Evolutionary conservation across 345 rosid species (phyloP), one percentile per base, ranked within the genome.

Genomic region (Citrus unshiu): DNA sequence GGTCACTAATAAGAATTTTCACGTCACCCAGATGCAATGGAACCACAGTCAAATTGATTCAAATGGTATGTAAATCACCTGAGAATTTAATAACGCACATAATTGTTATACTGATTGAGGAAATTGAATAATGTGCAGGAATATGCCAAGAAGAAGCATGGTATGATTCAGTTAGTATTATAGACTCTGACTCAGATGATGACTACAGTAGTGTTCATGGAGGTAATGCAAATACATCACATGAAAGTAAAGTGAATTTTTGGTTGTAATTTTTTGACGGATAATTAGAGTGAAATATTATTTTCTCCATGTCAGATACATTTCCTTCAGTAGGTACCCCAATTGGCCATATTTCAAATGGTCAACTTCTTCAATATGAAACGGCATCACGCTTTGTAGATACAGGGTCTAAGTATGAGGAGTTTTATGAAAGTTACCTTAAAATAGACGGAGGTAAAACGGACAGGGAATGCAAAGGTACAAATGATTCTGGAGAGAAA

Each of bases 101-200:
- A 54, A 18, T 54, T 54, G 58, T 54, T 54, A 18, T 54, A 5
- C 22, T 24, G 29, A 39, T 10, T 37, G 51, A 49, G n/a, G 5
- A 25, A 77, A 16, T 54, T 77, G 22, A 60, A 69, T 19, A 14
- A 14, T 81, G 37, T 86, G 59, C 74, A 90, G 98, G 89, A 79
- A 81, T 85, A 57, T 87, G 90, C 80, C 89, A 89, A 60, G 98
- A 93, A 72, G 98, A 93, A 78, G 91, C 89, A 60, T 93, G 93
- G 93, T 93, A 88, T 59, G 97, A 93, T 66, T 89, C 97, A 0
- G 87, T 92, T 70, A 93, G 98, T 78, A 84, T 88, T 71, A 86
- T 93, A 0, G 98, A 93, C 6, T 91, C 98, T 68, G 97, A 91
- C 54, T 91, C 95, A 30, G 98, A 93, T 64, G 95, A 93, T 57